A percentile compares a stretch with the other conserved stretches of the same genome.
phyloP scores from a whole-genome alignment of 768 basidiomycete species.

The Leccinum uliginosum region DNA sequence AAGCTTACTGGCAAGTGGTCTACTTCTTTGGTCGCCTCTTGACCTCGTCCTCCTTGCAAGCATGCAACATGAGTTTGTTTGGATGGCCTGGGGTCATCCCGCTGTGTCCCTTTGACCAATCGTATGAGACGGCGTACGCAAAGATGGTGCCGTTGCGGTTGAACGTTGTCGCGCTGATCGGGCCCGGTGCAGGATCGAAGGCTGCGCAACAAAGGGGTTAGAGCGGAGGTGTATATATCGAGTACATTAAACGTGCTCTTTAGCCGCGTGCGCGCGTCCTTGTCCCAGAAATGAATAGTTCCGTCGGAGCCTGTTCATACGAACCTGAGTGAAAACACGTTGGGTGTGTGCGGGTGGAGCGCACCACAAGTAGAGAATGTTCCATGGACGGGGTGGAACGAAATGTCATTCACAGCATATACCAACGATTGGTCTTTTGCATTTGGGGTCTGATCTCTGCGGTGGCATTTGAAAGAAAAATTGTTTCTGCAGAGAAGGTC shows the following conservation, averaged over 20 bases:
- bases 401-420: slow-evolving; percentile 81
- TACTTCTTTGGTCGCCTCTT: slow-evolving; percentile 52
- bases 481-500: slow-evolving; percentile 47
- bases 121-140: slow-evolving; percentile 89
- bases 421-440: slow-evolving; percentile 66
- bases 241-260: slow-evolving; percentile 54
- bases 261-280: slow-evolving; percentile 85
- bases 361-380: slow-evolving; percentile 80
- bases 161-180: slow-evolving; percentile 78
- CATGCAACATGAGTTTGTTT: slow-evolving; percentile 82
- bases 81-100: slow-evolving; percentile 68
- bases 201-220: slow-evolving; percentile 36
- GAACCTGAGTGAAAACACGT: slow-evolving; percentile 15
- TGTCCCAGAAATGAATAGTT: slow-evolving; percentile 92
- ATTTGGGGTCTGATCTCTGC: slow-evolving; percentile 51
- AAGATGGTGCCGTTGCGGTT: slow-evolving; percentile 87
- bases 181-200: slow-evolving; percentile 70
- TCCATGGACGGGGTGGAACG: slow-evolving; percentile 80
- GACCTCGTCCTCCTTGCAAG: slow-evolving; percentile 84
- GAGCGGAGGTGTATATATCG: not conserved
- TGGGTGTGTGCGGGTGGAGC: slow-evolving; percentile 22
- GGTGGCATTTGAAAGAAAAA: slow-evolving; percentile 87
- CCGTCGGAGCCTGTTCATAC: slow-evolving; percentile 64
- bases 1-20: not conserved
- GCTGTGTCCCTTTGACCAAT: slow-evolving; percentile 90